Evolutionary conservation across 129 eudicot genomes (phyloP).

Genomic region (Pulicaria dysenterica): DNA sequence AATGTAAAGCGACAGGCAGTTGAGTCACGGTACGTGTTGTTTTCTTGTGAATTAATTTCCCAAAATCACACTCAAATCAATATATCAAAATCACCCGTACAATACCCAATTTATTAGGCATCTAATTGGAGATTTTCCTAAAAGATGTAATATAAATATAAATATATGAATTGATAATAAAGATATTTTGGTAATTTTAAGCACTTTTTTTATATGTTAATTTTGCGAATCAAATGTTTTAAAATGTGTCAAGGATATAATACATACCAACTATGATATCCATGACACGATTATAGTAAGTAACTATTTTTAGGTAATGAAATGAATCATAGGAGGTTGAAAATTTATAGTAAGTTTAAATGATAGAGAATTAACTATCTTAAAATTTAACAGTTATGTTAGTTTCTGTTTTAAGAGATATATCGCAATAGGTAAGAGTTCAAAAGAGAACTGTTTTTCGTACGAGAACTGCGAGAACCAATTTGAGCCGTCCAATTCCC

Average conservation of each 20-base stretch:
- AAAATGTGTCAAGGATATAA: not conserved
- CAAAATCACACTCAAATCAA: constrained; percentile 1
- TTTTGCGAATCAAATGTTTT: not conserved
- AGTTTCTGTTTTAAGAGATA: no score
- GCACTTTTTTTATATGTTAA: not conserved
- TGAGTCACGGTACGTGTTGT: constrained; percentile 26
- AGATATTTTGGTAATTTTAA: not conserved
- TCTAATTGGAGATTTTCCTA: not conserved
- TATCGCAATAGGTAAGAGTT: no score
- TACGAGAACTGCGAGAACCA: no score
- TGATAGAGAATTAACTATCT: no score
- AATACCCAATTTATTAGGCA: constrained; percentile 11
- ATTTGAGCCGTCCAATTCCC: no score
- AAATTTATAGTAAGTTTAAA: no score
- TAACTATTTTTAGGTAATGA: no score
- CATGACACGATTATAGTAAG: no score
- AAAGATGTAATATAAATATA: not conserved
- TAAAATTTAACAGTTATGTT: no score
- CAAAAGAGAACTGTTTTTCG: no score
- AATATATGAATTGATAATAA: not conserved
- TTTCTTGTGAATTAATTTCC: not conserved
- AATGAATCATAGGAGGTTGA: no score
- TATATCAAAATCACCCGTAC: not conserved
- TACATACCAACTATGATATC: no score
- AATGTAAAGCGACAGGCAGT: constrained; percentile 29